Evolutionary conservation across 345 rosid species (phyloP).

Genomic region (Eucalyptus leucophloia): DNA sequence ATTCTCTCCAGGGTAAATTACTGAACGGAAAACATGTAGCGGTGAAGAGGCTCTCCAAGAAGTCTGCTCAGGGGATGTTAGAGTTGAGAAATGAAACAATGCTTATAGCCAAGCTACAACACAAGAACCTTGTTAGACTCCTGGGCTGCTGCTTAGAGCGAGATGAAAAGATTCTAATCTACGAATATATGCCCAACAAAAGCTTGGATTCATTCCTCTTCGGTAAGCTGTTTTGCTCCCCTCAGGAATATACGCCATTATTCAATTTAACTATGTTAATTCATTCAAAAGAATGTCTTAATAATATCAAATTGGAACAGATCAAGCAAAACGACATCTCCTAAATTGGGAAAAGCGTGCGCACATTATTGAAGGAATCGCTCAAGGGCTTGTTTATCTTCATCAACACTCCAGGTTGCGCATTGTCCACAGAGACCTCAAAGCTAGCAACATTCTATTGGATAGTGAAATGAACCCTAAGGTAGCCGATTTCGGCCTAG

Average conservation of each 20-base stretch:
- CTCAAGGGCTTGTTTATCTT: constrained; percentile 35
- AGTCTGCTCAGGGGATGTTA: constrained; percentile 15
- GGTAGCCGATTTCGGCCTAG: constrained; percentile 27
- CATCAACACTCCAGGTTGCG: constrained; percentile 36
- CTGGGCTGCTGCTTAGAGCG: constrained; percentile 18
- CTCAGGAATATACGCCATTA: not conserved
- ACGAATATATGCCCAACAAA: constrained; percentile 22
- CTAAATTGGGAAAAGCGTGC: constrained; percentile 12
- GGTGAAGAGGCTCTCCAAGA: constrained; percentile 12
- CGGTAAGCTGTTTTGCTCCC: not conserved
- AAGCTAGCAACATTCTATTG: constrained; percentile 13
- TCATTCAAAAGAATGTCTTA: not conserved
- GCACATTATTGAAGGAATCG: constrained; percentile 24
- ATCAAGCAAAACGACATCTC: constrained; percentile 1
- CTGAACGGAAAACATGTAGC: constrained; percentile 13
- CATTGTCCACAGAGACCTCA: constrained; percentile 35
- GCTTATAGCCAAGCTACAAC: constrained; percentile 13
- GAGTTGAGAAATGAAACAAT: constrained; percentile 17
- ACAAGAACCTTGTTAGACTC: constrained; percentile 21
- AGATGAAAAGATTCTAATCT: constrained; percentile 15
- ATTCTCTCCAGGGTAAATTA: constrained; percentile 2
- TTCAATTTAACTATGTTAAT: not conserved
- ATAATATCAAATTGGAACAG: not conserved
- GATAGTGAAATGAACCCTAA: constrained; percentile 18
- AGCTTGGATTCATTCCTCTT: constrained; percentile 20